Evolutionary conservation across 768 basidiomycete species (phyloP).

Genomic region (Suillus sp.): DNA sequence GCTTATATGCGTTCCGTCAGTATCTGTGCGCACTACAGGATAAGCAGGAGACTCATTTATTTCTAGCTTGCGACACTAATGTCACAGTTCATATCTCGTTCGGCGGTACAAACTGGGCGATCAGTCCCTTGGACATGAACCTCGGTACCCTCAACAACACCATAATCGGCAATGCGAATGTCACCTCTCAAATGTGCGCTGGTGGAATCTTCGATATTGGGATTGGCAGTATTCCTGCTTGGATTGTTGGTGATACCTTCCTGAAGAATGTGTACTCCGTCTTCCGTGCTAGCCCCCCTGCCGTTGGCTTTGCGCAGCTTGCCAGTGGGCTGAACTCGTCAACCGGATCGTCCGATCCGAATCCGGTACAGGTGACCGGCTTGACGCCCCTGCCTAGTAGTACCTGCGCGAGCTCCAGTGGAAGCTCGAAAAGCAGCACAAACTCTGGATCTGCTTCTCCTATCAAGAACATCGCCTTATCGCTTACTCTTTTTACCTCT

Average conservation of each 20-base stretch:
- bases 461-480: conserved; percentile 14
- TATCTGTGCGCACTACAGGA: conserved; percentile 9
- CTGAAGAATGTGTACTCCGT: conserved; percentile 44
- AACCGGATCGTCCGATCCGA: not conserved
- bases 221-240: conserved; percentile 47
- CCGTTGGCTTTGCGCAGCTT: conserved; percentile 35
- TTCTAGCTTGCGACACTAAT: conserved; percentile 67
- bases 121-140: conserved; percentile 78
- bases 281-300: conserved; percentile 28
- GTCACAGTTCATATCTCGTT: conserved; percentile 71
- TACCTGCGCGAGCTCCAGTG: conserved; percentile 1
- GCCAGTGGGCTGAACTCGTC: conserved; percentile 18
- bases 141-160: conserved; percentile 49
- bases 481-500: conserved; percentile 14
- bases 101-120: conserved; percentile 77
- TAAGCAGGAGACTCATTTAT: conserved; percentile 9
- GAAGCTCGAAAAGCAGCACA: not conserved
- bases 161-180: conserved; percentile 23
- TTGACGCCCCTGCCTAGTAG: conserved; percentile 7
- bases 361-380: not conserved
- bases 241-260: conserved; percentile 77
- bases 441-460: conserved; percentile 7
- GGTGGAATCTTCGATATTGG: conserved; percentile 79
- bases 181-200: conserved; percentile 43
- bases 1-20: conserved; percentile 82